Evolutionary conservation across 1,284 basidiomycete species (phyloP), one percentile per base, ranked within the genome.

Genomic region (Puccinia brachypodii): DNA sequence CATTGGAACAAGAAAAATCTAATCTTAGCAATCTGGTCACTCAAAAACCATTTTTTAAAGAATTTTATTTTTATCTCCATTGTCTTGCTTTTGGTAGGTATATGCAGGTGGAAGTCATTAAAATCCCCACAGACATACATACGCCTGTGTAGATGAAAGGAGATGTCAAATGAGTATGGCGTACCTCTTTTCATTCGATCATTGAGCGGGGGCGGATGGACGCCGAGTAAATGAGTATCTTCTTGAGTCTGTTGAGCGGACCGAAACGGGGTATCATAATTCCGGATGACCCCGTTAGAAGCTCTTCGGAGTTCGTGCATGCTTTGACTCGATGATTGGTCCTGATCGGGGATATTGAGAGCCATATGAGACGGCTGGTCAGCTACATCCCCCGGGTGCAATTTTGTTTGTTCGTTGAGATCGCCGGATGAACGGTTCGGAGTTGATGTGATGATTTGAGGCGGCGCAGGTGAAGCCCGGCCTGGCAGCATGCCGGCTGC

Each of bases 371-470:
- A 25, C 9, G 31, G 58, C 3, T n/a, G 16, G 58, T 44, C 11
- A 25, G n/a, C n/a, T n/a, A n/a, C n/a, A n/a, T n/a, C n/a, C n/a
- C n/a, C n/a, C n/a, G n/a, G n/a, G n/a, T n/a, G n/a, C n/a, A n/a
- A n/a, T n/a, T n/a, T n/a, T n/a, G n/a, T n/a, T 60, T 33, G 56
- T 40, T 60, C 4, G 36, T 64, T 7, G 25, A 36, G 40, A 19
- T 60, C 42, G 42, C 22, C 33, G 11, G 64, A 53, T 1, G 62
- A 68, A 31, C 64, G 53, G 47, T 50, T 38, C 28, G 60, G 36
- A 13, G 76, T 71, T 28, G 76, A 78, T n/a, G 76, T 78, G 62
- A 78, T 78, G 64, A 78, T 78, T 36, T 78, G 25, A 13, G 76
- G 76, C 8, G 76, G 60, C 13, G 62, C 68, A 4, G 68, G 68